phyloP scores from a whole-genome alignment of 2,329 filamentous ascomycete species.

The Phialophora tarda region DNA sequence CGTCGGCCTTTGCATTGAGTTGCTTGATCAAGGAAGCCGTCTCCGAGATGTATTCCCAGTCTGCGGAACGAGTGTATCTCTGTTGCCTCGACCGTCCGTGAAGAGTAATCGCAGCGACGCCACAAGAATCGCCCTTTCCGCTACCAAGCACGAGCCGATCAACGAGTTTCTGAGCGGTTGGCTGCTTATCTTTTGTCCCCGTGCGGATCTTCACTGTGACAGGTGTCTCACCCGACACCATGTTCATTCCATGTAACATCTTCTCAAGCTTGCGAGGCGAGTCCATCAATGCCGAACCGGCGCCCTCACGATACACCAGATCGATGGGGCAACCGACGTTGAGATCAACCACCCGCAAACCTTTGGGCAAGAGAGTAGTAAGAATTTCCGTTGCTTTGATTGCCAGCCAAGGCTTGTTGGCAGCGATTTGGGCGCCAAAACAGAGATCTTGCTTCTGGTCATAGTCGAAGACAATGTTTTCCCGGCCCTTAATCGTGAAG shows the following conservation, averaged over 20 bases:
- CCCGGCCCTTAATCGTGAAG: constrained; percentile 57
- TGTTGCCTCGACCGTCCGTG: constrained; percentile 94
- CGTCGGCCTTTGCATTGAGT: constrained; percentile 72
- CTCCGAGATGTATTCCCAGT: constrained; percentile 93
- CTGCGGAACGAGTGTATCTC: constrained; percentile 87
- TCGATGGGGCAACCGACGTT: constrained; percentile 99
- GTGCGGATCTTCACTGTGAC: constrained; percentile 95
- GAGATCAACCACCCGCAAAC: constrained; percentile 87
- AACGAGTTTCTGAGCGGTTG: constrained; percentile 79
- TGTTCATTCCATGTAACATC: constrained; percentile 95
- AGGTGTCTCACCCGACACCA: constrained; percentile 85
- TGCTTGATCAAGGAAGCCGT: constrained; percentile 82
- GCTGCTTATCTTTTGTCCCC: constrained; percentile 79
- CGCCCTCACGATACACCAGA: constrained; percentile 84
- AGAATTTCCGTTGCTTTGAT: constrained; percentile 86
- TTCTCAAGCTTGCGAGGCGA: constrained; percentile 85
- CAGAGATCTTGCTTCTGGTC: constrained; percentile 81
- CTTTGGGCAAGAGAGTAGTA: constrained; percentile 71
- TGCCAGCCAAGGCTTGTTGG: constrained; percentile 88
- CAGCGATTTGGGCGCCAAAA: constrained; percentile 91
- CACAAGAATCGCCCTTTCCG: constrained; percentile 67
- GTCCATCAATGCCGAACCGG: constrained; percentile 91
- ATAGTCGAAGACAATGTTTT: constrained; percentile 72
- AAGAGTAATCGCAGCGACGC: constrained; percentile 92
- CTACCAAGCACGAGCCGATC: constrained; percentile 79